Evolutionary conservation across 176 grass and related monocot genomes (phyloP).

Genomic region (Aegilops speltoides): DNA sequence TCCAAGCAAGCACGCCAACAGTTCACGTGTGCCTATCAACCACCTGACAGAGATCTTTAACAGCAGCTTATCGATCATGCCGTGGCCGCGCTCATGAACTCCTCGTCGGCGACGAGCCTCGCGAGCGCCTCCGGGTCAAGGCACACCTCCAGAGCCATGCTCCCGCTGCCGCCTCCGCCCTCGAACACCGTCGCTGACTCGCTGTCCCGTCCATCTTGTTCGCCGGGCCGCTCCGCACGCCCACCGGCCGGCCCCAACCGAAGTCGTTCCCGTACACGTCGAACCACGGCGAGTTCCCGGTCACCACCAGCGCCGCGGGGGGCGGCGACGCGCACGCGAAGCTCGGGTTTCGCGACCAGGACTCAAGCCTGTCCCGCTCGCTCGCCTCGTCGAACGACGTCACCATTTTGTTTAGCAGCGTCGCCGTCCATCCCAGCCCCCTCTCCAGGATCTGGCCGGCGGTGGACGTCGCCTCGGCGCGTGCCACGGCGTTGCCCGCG

Average conservation of each 20-base stretch:
- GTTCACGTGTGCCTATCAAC: too few relatives aligned
- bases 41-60: too few relatives aligned
- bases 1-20: too few relatives aligned
- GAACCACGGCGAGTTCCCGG: slow-evolving; percentile 6
- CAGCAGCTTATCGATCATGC: too few relatives aligned
- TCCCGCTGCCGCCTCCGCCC: background rate
- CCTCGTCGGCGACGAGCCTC: too few relatives aligned
- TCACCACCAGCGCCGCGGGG: background rate
- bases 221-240: slow-evolving; percentile 18
- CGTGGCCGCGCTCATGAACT: too few relatives aligned
- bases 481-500: slow-evolving; percentile 29
- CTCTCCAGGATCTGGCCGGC: slow-evolving; percentile 5
- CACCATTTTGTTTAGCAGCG: slow-evolving; percentile 17
- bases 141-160: too few relatives aligned
- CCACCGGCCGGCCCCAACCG: slow-evolving; percentile 30
- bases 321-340: background rate
- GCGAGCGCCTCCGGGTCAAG: background rate
- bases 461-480: background rate
- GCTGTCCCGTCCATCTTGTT: slow-evolving; percentile 36
- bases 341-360: background rate
- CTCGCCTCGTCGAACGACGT: slow-evolving; percentile 1
- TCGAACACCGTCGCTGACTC: background rate
- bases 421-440: slow-evolving; percentile 9
- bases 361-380: background rate
- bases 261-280: too few relatives aligned